Evolutionary conservation across 345 rosid species (phyloP).

Genomic region (Carallia brachiata): DNA sequence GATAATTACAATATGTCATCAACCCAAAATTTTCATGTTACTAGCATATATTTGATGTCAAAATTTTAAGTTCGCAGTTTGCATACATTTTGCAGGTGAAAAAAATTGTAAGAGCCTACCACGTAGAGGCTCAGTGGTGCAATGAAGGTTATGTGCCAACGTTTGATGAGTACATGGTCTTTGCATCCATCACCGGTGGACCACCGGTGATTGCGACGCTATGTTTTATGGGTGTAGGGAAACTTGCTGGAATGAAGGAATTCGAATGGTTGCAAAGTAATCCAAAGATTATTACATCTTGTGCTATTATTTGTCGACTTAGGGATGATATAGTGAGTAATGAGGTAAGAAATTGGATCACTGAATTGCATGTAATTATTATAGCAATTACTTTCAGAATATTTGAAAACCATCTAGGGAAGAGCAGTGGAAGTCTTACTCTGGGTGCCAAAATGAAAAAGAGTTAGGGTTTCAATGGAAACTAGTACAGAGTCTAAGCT

Average conservation of each 20-base stretch:
- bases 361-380: no score
- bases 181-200: background rate
- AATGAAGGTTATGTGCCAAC: background rate
- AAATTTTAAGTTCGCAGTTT: no score
- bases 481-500: no score
- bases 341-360: conserved; percentile 1
- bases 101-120: background rate
- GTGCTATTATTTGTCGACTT: background rate
- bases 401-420: no score
- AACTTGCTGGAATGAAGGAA: background rate
- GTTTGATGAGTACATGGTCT: conserved; percentile 1
- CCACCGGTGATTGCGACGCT: background rate
- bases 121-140: background rate
- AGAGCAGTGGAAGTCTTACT: no score
- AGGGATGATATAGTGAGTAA: conserved; percentile 18
- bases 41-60: no score
- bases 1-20: no score
- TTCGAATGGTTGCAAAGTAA: conserved; percentile 16
- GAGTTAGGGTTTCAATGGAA: no score
- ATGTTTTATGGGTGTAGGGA: conserved; percentile 16
- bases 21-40: no score
- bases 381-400: no score
- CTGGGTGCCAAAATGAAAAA: no score
- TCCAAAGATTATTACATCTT: conserved; percentile 12
- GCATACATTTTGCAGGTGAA: background rate